phyloP scores from a whole-genome alignment of 257 asterid genomes.

The Fraxinus quadrangulata region DNA sequence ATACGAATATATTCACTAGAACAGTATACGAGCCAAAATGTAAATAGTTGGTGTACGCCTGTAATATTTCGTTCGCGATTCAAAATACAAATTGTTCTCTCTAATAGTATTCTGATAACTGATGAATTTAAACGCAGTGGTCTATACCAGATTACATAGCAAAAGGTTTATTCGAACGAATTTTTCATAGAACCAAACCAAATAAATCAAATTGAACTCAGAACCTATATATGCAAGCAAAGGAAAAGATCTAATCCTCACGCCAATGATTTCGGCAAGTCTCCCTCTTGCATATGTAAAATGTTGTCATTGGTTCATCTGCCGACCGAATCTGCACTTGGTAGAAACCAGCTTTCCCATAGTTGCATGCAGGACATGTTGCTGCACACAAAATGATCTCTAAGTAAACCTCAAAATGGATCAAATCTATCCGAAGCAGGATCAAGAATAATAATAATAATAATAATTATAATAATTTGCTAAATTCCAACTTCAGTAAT shows the following conservation, averaged over 20 bases:
- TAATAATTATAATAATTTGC: background rate
- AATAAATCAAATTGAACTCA: background rate
- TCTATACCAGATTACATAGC: background rate
- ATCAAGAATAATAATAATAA: background rate
- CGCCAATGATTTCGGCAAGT: conserved; percentile 52
- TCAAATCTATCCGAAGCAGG: background rate
- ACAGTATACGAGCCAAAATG: too few relatives aligned
- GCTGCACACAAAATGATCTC: conserved; percentile 34
- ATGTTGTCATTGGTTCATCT: conserved; percentile 66
- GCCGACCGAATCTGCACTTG: conserved; percentile 67
- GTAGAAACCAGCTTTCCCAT: conserved; percentile 43
- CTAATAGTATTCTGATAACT: too few relatives aligned
- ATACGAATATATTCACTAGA: too few relatives aligned
- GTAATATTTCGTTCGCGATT: too few relatives aligned
- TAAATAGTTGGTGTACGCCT: too few relatives aligned
- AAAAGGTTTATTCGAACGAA: background rate
- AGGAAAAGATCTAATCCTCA: conserved; percentile 39
- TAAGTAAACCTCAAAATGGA: background rate
- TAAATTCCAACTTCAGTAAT: background rate
- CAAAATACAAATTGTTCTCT: too few relatives aligned
- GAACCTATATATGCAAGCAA: background rate
- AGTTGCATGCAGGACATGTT: conserved; percentile 48
- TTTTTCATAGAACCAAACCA: background rate
- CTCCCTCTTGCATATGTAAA: conserved; percentile 48
- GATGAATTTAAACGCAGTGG: too few relatives aligned